phyloP scores from a whole-genome alignment of 108 stramenopile genomes.

The Nannochloropsis salina region DNA sequence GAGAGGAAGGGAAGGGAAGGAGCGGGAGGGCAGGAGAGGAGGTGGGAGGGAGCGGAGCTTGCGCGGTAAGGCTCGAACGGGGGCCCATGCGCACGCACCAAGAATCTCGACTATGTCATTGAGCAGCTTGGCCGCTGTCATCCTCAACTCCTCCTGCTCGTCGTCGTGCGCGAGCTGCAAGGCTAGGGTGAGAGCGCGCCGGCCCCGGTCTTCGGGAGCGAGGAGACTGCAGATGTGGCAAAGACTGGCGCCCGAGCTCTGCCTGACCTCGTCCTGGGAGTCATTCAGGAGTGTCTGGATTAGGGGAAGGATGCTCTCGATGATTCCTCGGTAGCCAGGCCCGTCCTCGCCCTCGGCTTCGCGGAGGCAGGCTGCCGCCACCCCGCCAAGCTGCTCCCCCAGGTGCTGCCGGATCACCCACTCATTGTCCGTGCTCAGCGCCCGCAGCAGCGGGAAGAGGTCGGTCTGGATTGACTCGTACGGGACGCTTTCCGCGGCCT shows the following conservation, averaged over 20 bases:
- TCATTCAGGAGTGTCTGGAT: conserved; percentile 48
- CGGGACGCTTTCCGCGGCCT: conserved; percentile 73
- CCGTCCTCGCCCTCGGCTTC: neutral
- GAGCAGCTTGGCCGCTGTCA: conserved; percentile 79
- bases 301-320: conserved; percentile 47
- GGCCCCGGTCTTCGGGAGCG: conserved; percentile 52
- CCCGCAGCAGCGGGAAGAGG: neutral
- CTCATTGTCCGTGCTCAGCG: conserved; percentile 60
- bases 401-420: conserved; percentile 83
- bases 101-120: conserved; percentile 67
- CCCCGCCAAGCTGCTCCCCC: conserved; percentile 65
- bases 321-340: conserved; percentile 37
- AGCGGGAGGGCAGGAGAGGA: neutral
- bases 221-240: conserved; percentile 42
- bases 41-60: neutral
- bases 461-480: conserved; percentile 39
- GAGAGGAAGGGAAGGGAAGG: neutral
- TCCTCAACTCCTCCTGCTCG: conserved; percentile 75
- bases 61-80: too few species aligned
- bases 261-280: conserved; percentile 48
- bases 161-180: conserved; percentile 62
- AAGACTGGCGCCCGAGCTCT: conserved; percentile 48
- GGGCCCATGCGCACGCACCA: conserved; percentile 8
- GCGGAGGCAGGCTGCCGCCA: conserved; percentile 61
- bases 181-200: conserved; percentile 60